phyloP scores from a whole-genome alignment of 1,284 basidiomycete species.

The Austroboletus niveus region DNA sequence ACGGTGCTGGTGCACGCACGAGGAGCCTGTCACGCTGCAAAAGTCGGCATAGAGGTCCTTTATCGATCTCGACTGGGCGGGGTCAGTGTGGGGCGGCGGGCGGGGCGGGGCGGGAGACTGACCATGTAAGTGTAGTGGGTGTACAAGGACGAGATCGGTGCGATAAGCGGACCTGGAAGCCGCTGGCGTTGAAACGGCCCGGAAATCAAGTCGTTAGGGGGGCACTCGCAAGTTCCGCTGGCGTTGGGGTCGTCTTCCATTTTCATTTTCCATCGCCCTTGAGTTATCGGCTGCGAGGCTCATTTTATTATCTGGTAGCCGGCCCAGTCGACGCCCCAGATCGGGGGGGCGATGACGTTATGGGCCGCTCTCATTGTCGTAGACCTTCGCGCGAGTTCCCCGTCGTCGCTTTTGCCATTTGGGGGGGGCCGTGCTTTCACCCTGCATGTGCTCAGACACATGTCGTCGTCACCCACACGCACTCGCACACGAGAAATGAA shows the following conservation, averaged over 20 bases:
- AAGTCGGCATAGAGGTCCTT: slow-evolving; percentile 46
- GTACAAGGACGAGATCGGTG: not conserved
- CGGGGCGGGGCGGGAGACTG: not conserved
- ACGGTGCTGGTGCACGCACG: slow-evolving; percentile 52
- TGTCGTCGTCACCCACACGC: slow-evolving; percentile 9
- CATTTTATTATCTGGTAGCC: no score
- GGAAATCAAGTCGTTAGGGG: not conserved
- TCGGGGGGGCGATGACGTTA: not conserved
- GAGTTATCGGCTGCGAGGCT: no score
- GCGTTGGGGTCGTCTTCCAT: slow-evolving; percentile 13
- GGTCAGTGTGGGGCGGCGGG: not conserved
- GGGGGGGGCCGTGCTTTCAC: slow-evolving; percentile 5
- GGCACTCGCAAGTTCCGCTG: slow-evolving; percentile 12
- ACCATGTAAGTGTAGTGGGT: not conserved
- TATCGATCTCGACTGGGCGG: slow-evolving; percentile 13
- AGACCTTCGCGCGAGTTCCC: slow-evolving; percentile 16
- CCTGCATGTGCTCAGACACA: slow-evolving; percentile 18
- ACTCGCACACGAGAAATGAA: slow-evolving; percentile 17
- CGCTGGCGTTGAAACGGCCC: slow-evolving; percentile 10
- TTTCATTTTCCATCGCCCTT: slow-evolving; percentile 19
- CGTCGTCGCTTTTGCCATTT: slow-evolving; percentile 22
- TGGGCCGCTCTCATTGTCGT: not conserved
- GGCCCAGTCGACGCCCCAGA: no score
- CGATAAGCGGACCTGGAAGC: slow-evolving; percentile 10
- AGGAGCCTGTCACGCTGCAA: slow-evolving; percentile 60